Evolutionary conservation across 2,329 filamentous ascomycete species (phyloP).

Genomic region (Sarocladium kiliense): DNA sequence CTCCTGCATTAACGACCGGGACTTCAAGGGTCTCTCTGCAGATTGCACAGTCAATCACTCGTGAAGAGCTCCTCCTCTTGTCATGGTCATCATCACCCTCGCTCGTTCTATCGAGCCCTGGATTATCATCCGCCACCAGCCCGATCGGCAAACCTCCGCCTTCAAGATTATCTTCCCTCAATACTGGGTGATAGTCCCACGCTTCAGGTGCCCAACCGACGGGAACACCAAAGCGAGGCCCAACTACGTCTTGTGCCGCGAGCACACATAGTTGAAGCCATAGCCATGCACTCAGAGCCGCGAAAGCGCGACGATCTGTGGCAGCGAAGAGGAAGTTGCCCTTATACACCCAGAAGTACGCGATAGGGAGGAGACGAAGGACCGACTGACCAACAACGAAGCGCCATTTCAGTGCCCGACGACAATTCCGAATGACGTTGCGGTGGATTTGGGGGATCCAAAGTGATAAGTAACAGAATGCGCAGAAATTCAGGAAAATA

Average conservation of each 20-base stretch:
- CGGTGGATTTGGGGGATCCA: slow-evolving; percentile 91
- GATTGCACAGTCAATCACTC: slow-evolving; percentile 85
- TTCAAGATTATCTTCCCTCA: slow-evolving; percentile 78
- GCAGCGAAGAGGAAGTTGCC: slow-evolving; percentile 79
- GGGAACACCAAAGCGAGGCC: slow-evolving; percentile 80
- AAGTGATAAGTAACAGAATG: slow-evolving; percentile 77
- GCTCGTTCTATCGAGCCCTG: slow-evolving; percentile 17
- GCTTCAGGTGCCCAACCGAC: slow-evolving; percentile 64
- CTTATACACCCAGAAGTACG: slow-evolving; percentile 76
- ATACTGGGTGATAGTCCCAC: slow-evolving; percentile 92
- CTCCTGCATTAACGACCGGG: slow-evolving; percentile 63
- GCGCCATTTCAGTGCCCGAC: slow-evolving; percentile 84
- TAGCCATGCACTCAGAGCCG: slow-evolving; percentile 63
- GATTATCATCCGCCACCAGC: slow-evolving; percentile 34
- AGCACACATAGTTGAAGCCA: slow-evolving; percentile 81
- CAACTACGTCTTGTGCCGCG: slow-evolving; percentile 77
- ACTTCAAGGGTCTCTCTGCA: slow-evolving; percentile 91
- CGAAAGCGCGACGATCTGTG: slow-evolving; percentile 61
- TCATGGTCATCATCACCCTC: slow-evolving; percentile 29
- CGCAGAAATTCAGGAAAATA: slow-evolving; percentile 57
- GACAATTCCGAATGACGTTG: slow-evolving; percentile 86
- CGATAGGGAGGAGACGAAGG: slow-evolving; percentile 71
- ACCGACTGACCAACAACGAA: slow-evolving; percentile 82
- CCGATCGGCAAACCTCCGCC: slow-evolving; percentile 78
- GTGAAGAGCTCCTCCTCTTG: slow-evolving; percentile 24